Evolutionary conservation across 1,139 yeast genomes (phyloP).

Genomic region (Pneumocystis canis): DNA sequence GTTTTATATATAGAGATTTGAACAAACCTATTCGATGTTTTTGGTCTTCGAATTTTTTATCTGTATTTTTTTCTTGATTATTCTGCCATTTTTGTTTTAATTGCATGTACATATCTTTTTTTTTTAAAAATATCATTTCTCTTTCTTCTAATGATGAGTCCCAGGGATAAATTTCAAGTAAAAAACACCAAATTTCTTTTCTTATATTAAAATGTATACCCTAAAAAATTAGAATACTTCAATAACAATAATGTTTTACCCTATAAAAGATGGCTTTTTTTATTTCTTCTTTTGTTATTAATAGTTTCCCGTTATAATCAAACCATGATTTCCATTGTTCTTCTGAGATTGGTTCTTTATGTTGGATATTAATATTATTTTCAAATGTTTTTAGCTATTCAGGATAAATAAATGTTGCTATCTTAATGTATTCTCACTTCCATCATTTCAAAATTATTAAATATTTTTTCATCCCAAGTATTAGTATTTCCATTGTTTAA

Average conservation of each 20-base stretch:
- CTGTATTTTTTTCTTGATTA: conserved; percentile 39
- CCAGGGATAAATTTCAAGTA: conserved; percentile 81
- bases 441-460: conserved; percentile 54
- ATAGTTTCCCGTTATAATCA: conserved; percentile 60
- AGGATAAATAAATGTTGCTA: background rate
- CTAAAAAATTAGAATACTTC: conserved; percentile 2
- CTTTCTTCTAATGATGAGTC: conserved; percentile 63
- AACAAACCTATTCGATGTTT: conserved; percentile 23
- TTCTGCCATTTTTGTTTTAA: conserved; percentile 58
- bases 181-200: conserved; percentile 69
- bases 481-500: conserved; percentile 34
- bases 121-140: conserved; percentile 38
- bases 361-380: conserved; percentile 42
- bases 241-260: conserved; percentile 4
- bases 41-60: conserved; percentile 31
- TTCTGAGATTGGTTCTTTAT: conserved; percentile 48
- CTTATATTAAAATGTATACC: conserved; percentile 54
- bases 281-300: conserved; percentile 60
- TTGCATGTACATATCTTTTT: conserved; percentile 49
- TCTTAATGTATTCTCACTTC: conserved; percentile 13
- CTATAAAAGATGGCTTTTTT: conserved; percentile 81
- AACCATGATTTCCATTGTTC: conserved; percentile 82
- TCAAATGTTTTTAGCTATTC: background rate
- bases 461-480: conserved; percentile 21
- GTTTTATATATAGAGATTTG: conserved; percentile 60